Percentiles rank a stretch among this genome's conserved stretches.
phyloP scores from a whole-genome alignment of 306 rosid species.

The Begonia masoniana region DNA sequence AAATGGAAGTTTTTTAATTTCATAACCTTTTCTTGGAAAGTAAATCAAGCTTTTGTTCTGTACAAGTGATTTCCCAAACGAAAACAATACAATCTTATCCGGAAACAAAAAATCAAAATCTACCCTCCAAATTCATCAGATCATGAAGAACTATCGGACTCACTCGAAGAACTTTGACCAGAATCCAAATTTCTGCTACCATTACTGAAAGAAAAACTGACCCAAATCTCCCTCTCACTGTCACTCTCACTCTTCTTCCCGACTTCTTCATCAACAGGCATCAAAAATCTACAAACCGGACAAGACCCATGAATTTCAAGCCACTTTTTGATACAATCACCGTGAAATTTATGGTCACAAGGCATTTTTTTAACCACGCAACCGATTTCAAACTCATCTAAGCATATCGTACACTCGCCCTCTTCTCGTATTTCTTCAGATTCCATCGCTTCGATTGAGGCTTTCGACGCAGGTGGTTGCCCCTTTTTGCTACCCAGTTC shows the following conservation, averaged over 20 bases:
- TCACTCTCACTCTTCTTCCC: slow-evolving; percentile 23
- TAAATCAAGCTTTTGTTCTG: too few relatives aligned
- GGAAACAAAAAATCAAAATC: background rate
- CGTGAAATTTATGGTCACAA: slow-evolving; percentile 61
- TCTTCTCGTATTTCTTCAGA: slow-evolving; percentile 22
- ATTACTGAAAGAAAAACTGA: slow-evolving; percentile 38
- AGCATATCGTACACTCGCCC: slow-evolving; percentile 58
- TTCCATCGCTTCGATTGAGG: slow-evolving; percentile 47
- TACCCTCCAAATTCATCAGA: background rate
- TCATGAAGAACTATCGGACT: background rate
- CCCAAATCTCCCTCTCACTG: slow-evolving; percentile 40
- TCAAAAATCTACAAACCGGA: slow-evolving; percentile 59
- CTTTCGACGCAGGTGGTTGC: slow-evolving; percentile 67
- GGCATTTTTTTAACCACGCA: slow-evolving; percentile 50
- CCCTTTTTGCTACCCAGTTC: slow-evolving; percentile 30
- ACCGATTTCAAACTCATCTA: slow-evolving; percentile 49
- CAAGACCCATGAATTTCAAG: slow-evolving; percentile 65
- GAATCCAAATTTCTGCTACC: background rate
- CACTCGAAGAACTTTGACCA: background rate
- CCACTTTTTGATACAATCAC: slow-evolving; percentile 61
- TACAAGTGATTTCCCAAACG: too few relatives aligned
- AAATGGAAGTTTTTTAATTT: too few relatives aligned
- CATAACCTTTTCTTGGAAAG: too few relatives aligned
- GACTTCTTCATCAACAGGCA: slow-evolving; percentile 53
- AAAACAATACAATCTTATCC: too few relatives aligned